Conservation (phyloP, 768 basidiomycete genomes). For the Mycena metata region DNA sequence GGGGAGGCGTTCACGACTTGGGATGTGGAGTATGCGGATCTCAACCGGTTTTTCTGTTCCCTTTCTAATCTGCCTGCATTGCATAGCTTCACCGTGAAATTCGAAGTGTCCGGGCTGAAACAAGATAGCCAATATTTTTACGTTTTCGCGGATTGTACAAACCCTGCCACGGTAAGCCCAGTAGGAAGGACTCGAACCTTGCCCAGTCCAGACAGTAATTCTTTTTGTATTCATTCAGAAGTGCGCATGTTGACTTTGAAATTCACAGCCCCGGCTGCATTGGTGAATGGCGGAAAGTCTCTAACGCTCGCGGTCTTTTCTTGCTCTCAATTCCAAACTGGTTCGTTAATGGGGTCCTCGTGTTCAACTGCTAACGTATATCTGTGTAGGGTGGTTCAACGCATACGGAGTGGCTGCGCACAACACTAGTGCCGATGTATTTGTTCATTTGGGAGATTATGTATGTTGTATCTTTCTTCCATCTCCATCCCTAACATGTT, state of each 20-base stretch:
- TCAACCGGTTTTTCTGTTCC: not conserved
- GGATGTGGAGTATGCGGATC: constrained; percentile 59
- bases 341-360: constrained; percentile 41
- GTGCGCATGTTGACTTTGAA: not conserved
- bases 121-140: constrained; percentile 70
- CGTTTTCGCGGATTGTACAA: constrained; percentile 68
- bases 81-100: constrained; percentile 64
- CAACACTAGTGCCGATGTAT: constrained; percentile 65
- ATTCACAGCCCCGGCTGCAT: constrained; percentile 56
- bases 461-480: not conserved
- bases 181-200: constrained; percentile 67
- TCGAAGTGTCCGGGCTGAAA: constrained; percentile 64
- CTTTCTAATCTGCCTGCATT: not conserved
- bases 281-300: constrained; percentile 67
- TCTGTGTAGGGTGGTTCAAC: constrained; percentile 66
- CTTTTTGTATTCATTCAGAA: not conserved
- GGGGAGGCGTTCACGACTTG: constrained; percentile 68
- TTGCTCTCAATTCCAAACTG: constrained; percentile 67
- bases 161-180: constrained; percentile 57
- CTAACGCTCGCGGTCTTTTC: constrained; percentile 71
- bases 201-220: constrained; percentile 59
- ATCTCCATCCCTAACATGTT: not conserved
- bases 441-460: constrained; percentile 68
- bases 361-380: not conserved
- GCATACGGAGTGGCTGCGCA: constrained; percentile 70